Percentiles rank a stretch among this genome's conserved stretches.
phyloP scores from a whole-genome alignment of 108 stramenopile species.

The Skeletonema menzelii region DNA sequence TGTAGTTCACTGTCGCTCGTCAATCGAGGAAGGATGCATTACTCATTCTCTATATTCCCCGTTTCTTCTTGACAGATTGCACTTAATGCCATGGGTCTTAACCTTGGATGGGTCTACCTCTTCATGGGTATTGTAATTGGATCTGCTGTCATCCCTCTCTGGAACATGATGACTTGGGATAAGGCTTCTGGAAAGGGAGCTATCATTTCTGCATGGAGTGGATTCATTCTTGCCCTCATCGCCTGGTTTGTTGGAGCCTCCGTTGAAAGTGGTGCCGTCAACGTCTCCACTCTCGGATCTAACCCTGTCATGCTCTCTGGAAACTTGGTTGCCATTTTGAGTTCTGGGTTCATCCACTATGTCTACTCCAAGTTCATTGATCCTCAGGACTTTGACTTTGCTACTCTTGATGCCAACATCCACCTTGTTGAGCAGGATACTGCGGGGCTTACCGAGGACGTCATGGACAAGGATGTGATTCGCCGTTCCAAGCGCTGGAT shows the following conservation, averaged over 20 bases:
- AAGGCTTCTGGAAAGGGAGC: conserved; percentile 88
- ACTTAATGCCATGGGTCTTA: conserved; percentile 53
- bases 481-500: conserved; percentile 76
- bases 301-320: conserved; percentile 90
- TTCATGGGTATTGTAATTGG: conserved; percentile 94
- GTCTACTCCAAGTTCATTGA: conserved; percentile 70
- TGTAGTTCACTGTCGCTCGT: neutral
- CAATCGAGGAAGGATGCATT: neutral
- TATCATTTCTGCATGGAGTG: conserved; percentile 80
- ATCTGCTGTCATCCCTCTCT: conserved; percentile 89
- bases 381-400: conserved; percentile 87
- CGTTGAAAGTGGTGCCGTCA: conserved; percentile 56
- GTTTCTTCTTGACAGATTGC: conserved; percentile 20
- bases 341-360: conserved; percentile 72
- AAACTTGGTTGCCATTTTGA: conserved; percentile 88
- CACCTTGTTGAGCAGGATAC: conserved; percentile 76
- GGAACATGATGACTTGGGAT: conserved; percentile 87
- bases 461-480: conserved; percentile 62
- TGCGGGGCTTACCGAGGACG: conserved; percentile 69
- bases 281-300: conserved; percentile 72
- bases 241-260: conserved; percentile 79
- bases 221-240: conserved; percentile 70
- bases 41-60: neutral
- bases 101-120: conserved; percentile 93
- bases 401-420: conserved; percentile 58